phyloP scores from a whole-genome alignment of 192 early-diverging fungal genomes.

The Coemansia sp. region DNA sequence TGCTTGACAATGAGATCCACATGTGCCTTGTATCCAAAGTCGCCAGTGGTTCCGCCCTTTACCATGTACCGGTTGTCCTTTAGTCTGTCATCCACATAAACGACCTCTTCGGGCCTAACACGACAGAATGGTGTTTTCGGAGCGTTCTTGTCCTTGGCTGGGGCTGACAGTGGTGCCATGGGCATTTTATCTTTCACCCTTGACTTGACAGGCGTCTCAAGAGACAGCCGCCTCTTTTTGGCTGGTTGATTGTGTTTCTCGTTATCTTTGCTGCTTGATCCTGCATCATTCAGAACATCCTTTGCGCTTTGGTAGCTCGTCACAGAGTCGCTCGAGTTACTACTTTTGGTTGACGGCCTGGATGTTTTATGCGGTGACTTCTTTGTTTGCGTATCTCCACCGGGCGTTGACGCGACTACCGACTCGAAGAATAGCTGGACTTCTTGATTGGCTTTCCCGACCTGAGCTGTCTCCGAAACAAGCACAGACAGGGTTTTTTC shows the following conservation, averaged over 20 bases:
- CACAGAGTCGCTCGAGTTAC: conserved; percentile 35
- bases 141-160: conserved; percentile 12
- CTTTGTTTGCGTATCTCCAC: neutral
- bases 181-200: conserved; percentile 5
- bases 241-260: conserved; percentile 16
- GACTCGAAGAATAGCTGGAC: conserved; percentile 38
- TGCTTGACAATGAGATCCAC: conserved; percentile 86
- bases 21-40: conserved; percentile 93
- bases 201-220: conserved; percentile 17
- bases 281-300: neutral
- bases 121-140: conserved; percentile 79
- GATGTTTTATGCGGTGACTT: neutral
- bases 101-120: conserved; percentile 78
- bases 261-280: conserved; percentile 20
- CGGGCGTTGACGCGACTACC: conserved; percentile 1
- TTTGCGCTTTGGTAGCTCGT: conserved; percentile 25
- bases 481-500: conserved; percentile 28
- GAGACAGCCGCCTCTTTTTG: conserved; percentile 55
- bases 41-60: conserved; percentile 68
- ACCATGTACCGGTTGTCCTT: conserved; percentile 81
- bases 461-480: conserved; percentile 38
- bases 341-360: neutral
- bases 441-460: conserved; percentile 28
- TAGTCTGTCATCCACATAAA: conserved; percentile 75
- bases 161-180: conserved; percentile 11